Percentiles rank a stretch among this genome's conserved stretches.
Conservation (phyloP, 345 rosid species). For the Fremontodendron californicum region DNA sequence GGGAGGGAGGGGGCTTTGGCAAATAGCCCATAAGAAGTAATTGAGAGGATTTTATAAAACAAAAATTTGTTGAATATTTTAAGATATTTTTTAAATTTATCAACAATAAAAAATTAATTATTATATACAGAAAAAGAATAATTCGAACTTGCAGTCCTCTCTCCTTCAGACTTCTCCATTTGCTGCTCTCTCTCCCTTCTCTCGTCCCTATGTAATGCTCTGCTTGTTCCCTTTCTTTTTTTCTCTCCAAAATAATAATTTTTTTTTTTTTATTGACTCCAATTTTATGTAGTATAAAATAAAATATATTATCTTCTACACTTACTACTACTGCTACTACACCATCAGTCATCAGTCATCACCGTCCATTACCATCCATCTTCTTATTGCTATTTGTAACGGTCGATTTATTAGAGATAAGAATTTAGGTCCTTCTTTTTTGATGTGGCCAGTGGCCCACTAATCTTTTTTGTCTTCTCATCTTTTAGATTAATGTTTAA, state of each 20-base stretch:
- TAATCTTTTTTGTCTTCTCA: background rate
- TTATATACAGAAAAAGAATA: constrained; percentile 66
- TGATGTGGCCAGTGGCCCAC: background rate
- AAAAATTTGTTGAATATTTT: no score
- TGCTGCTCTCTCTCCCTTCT: constrained; percentile 26
- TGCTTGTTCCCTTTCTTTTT: no score
- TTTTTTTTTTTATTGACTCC: background rate
- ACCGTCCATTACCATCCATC: background rate
- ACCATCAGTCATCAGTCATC: no score
- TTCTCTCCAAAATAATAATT: constrained; percentile 21
- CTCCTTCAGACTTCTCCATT: constrained; percentile 43
- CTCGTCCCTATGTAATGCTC: constrained; percentile 21
- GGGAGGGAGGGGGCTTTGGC: no score
- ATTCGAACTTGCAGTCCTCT: constrained; percentile 67
- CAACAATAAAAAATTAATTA: no score
- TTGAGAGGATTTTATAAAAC: no score
- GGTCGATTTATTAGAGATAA: background rate
- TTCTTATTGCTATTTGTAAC: background rate
- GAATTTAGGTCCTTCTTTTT: background rate
- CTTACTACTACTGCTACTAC: no score
- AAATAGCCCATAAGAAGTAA: no score
- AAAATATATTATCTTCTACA: background rate
- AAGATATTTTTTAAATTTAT: no score
- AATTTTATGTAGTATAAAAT: background rate
- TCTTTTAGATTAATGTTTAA: background rate